Percentiles rank a stretch among this genome's conserved stretches.
Evolutionary conservation across 176 grass and related monocot species (phyloP).

Genomic region (Secale cereale): DNA sequence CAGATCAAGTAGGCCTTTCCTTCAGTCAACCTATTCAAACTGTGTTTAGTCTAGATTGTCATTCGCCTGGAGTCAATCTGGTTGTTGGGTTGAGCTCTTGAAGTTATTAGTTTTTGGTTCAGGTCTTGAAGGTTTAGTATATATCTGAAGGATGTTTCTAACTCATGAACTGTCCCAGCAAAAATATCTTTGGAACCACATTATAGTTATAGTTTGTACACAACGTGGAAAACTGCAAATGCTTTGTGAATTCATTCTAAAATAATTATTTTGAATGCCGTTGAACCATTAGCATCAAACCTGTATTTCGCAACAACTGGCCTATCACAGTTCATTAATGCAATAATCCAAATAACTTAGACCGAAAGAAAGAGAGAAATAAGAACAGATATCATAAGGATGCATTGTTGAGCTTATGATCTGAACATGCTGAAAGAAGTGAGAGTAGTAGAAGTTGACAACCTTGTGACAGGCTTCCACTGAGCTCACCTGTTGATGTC

Average conservation of each 20-base stretch:
- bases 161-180: background rate
- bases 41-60: background rate
- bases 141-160: background rate
- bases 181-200: background rate
- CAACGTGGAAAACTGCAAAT: background rate
- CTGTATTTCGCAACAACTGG: background rate
- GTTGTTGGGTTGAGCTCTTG: background rate
- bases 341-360: background rate
- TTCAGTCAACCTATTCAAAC: conserved; percentile 8
- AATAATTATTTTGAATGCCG: background rate
- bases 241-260: background rate
- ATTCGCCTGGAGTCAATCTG: background rate
- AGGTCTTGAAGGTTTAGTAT: background rate
- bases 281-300: background rate
- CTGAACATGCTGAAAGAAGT: background rate
- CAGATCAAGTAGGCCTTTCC: background rate
- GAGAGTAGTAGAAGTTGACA: background rate
- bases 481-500: background rate
- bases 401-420: background rate
- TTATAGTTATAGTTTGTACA: background rate
- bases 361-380: background rate
- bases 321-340: background rate
- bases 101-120: background rate
- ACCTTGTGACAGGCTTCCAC: background rate
- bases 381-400: background rate